Base-by-base conservation (phyloP, 495 filamentous ascomycete species). In the Neurospora sp. region DNA sequence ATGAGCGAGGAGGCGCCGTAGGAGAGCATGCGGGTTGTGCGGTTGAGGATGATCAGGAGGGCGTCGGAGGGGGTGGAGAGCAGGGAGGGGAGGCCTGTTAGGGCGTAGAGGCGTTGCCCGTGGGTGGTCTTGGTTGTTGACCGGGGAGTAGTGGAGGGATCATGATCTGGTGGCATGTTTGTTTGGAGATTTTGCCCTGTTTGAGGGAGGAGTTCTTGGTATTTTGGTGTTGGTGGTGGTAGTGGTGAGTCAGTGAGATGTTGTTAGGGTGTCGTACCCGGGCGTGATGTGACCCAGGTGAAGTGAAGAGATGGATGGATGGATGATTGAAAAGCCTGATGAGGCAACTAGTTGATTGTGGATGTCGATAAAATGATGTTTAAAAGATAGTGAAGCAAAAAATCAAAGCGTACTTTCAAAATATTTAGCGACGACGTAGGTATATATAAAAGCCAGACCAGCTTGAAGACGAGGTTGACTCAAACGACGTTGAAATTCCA, bases 1-100 rank as follows among this genome's bases (percentile, higher is more conserved):
- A 84, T 74, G 1, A 85, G 80, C 12, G 81, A 79, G 70, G 76
- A 77, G 35, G 77, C 75, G 72, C 83, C 83, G 74, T 84, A 84
- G 59, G 82, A 81, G 68, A 84, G 79, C 83, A 84, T 84, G 73
- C 83, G 83, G 42, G 91, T 87, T 74, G 91, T 90, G 3, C 94
- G 90, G 73, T 91, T 87, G 68, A 92, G 80, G 79, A 91, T 91
- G 73, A 97, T 88, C 4, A 96, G 83, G 77, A 91, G 90, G 59
- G 91, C 89, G 79, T 96, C 91, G 16, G 74, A 79, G 27, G 85
- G 82, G 37, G 86, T 83, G 31, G 81, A 72, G 70, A 85, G 77
- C 44, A 91, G 77, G 18, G 89, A 85, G 39, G 77, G 79, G 40
- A 92, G 78, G 40, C 83, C 84, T 16, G 39, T 65, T 18, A 65